Conservation (phyloP, 2,329 filamentous ascomycete species). For the Fusarium subglutinans region DNA sequence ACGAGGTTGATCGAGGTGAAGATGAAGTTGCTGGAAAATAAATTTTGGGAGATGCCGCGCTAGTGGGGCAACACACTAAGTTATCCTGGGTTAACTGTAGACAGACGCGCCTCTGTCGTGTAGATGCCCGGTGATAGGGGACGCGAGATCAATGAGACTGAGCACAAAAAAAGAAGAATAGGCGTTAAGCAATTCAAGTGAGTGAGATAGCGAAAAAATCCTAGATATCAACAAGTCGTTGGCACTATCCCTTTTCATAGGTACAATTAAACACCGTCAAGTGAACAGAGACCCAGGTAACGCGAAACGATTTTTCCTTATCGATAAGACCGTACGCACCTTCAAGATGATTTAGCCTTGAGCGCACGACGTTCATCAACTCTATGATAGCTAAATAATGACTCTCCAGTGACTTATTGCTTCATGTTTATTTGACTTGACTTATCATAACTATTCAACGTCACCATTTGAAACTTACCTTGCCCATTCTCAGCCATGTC, state of each 20-base stretch:
- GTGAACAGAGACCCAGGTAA: neutral
- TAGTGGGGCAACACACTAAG: conserved; percentile 29
- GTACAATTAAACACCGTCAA: neutral
- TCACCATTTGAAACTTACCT: too few species aligned
- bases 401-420: neutral
- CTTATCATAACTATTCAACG: neutral
- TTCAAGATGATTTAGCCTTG: neutral
- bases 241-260: neutral
- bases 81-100: neutral
- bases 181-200: neutral
- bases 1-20: conserved; percentile 29
- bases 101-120: conserved; percentile 25
- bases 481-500: conserved; percentile 35
- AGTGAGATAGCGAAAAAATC: neutral
- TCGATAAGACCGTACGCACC: conserved; percentile 21
- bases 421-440: neutral
- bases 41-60: conserved; percentile 42
- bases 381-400: neutral
- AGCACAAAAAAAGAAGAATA: neutral
- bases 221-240: neutral
- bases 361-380: neutral
- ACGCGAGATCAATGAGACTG: neutral
- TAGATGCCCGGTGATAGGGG: conserved; percentile 18
- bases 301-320: conserved; percentile 23
- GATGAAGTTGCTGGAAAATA: conserved; percentile 34